Base-by-base conservation (phyloP, 352 stramenopile species). In the Phytopythium vexans region DNA sequence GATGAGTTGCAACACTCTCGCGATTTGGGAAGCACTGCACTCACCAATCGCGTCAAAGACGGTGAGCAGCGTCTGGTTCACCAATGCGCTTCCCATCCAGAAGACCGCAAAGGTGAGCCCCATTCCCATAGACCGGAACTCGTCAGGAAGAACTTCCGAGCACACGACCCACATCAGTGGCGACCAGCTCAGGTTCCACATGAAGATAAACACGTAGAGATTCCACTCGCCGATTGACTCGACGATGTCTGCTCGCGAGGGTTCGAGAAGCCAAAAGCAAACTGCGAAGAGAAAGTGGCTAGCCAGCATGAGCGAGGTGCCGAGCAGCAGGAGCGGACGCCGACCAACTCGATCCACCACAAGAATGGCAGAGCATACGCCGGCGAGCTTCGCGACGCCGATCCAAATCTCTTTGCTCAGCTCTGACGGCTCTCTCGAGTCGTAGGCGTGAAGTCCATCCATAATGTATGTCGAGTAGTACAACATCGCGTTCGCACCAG, bases 401-500 rank as follows among this genome's bases (percentile, higher is more conserved):
- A 90, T 76, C 21, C 71, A 74, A 8, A 87, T 62, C 42, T 90
- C 77, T 52, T 87, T 88, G 14, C 66, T 68, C 27, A 75, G 39
- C 27, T 61, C 49, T 21, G 64, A 73, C 16, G 62, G 35, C 37
- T 51, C 40, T 1, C 52, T 27, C 8, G 21, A 43, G 14, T 66
- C 49, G 32, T 64, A 64, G 0, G 46, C 46, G 41, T 64, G 63
- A 0, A 90, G 58, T 31, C 68, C 70, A 1, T 71, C 48, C 33
- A 90, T 57, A 32, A 90, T 90, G 49, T 88, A 90, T 58, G 68
- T 88, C 9, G 79, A 90, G 53, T 88, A 90, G 56, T 90, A 90
- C n/a, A 89, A 68, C 76, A 89, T 88, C 8, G 76, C 79, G 52
- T 88, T 89, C 1, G 79, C 79, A 9, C 70, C 79, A 8, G 77